Base-by-base conservation (phyloP, 805 yeast species). In the Nakazawaea sp. region DNA sequence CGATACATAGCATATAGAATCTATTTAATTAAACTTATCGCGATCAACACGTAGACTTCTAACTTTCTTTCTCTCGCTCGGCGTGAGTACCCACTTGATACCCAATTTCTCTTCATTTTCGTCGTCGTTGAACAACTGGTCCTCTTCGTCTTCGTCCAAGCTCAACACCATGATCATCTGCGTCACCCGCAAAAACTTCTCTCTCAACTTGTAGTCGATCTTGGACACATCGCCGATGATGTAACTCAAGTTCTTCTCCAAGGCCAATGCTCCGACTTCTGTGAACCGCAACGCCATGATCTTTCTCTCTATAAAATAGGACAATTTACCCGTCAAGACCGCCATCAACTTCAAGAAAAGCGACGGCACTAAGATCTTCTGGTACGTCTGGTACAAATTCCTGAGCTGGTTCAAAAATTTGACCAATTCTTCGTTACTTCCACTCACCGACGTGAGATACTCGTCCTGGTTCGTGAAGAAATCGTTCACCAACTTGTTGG, bases 111-210 rank as follows among this genome's bases (percentile, higher is more conserved):
- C 72, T 15, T 69, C 70, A 29, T 56, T 62, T 9, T 50, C 52
- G 6, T 52, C 50, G n/a, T 44, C 49, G 2, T 49, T 45, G 29
- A 60, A 47, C 21, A 51, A 55, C 7, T 56, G 56, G 25, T 57
- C 42, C 23, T 59, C 64, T 29, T 59, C 66, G 36, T 71, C 79
- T 42, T 83, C 89, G 47, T 87, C 96, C 60, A 87, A 70, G 4
- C 95, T 92, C 28, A 88, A 64, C 31, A 87, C 65, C 65, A 86
- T 72, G 16, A 87, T 82, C 30, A 92, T 69, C 55, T 90, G 97
- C 0, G 96, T 87, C 5, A 87, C 77, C 41, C 87, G 67, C 6
- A 82, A 68, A 52, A 90, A 90, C 47, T 75, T 73, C 43, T 86
- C 92, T 42, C 96, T 67, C 47, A 88, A 61, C 25, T 72, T 71